These are phyloP conservation scores for Thozetella sp. DNA, from an alignment of 495 filamentous ascomycete species.

Conservation along the genomic window DNA sequence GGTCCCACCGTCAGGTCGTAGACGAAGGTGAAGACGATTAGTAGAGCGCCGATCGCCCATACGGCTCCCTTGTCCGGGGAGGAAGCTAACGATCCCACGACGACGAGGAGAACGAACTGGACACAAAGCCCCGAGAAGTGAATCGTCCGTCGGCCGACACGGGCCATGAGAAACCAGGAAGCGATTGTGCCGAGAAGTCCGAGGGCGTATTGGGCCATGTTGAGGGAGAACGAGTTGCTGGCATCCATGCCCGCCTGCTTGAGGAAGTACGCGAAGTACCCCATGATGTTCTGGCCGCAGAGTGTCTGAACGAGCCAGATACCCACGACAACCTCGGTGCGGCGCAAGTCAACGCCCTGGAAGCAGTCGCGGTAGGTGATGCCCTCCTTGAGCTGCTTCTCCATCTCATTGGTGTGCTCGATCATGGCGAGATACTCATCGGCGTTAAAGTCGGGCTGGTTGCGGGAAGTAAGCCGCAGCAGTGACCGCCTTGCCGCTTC, in stretches of 20 bases:
- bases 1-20: constrained; percentile 59
- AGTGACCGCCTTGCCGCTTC: constrained; percentile 59
- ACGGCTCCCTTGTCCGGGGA: constrained; percentile 17
- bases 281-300: constrained; percentile 67
- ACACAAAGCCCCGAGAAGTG: constrained; percentile 45
- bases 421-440: constrained; percentile 74
- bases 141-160: constrained; percentile 49
- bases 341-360: constrained; percentile 62
- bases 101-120: constrained; percentile 32
- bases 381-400: constrained; percentile 57
- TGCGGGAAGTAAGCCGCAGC: constrained; percentile 56
- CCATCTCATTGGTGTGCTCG: constrained; percentile 67
- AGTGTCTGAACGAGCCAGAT: constrained; percentile 72
- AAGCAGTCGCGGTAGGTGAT: constrained; percentile 68
- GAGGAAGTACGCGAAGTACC: constrained; percentile 72
- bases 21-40: constrained; percentile 53
- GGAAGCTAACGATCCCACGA: constrained; percentile 36
- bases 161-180: constrained; percentile 52
- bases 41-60: constrained; percentile 44
- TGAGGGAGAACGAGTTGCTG: constrained; percentile 52
- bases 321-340: constrained; percentile 67
- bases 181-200: constrained; percentile 52
- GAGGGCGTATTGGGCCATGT: constrained; percentile 38
- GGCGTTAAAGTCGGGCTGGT: constrained; percentile 55
- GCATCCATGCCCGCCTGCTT: constrained; percentile 63